Base-by-base conservation (phyloP, 1,139 yeast species). In the Debaryomyces robertsiae region DNA sequence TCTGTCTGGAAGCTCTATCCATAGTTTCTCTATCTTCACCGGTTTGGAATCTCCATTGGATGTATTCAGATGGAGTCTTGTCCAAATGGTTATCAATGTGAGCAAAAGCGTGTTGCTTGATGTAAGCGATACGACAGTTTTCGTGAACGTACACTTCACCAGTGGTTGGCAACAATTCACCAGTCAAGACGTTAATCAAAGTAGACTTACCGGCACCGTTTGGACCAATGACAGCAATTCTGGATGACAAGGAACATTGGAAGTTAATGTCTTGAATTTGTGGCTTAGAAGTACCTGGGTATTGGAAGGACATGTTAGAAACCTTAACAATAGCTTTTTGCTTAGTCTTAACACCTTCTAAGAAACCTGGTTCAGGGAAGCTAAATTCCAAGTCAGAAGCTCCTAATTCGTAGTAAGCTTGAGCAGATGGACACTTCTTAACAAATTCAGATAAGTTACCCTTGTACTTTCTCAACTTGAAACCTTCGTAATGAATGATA, bases 1-100 rank as follows among this genome's bases (percentile, higher is more conserved):
- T 89, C 75, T 86, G 94, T 83, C 98, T 89, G 73, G 95, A 89
- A 71, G 98, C 98, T 82, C 98, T 89, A 81, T 93, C 98, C 98
- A 93, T 93, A 76, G 98, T 93, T 82, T 93, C 98, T 81, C 98
- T 89, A 77, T 93, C 98, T 81, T 93, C 98, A 89, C 98, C 98
- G 69, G 98, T 93, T 81, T 93, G 98, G 97, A 91, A 93, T 84
- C 98, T 91, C 98, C 98, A 93, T 82, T 93, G 98, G 61, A 93
- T 93, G 79, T 93, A 93, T 81, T 93, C 98, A 65, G 97, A 90
- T 67, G 98, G 98, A 67, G 98, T 93, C 83, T 87, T 87, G 83
- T 93, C 98, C 75, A 91, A 84, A 72, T 93, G 98, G 73, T 88
- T 82, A 77, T 93, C 98, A 68, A 93, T 90, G 75, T 93, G 98